phyloP scores from a whole-genome alignment of 768 basidiomycete genomes.

The Boletus sp. region DNA sequence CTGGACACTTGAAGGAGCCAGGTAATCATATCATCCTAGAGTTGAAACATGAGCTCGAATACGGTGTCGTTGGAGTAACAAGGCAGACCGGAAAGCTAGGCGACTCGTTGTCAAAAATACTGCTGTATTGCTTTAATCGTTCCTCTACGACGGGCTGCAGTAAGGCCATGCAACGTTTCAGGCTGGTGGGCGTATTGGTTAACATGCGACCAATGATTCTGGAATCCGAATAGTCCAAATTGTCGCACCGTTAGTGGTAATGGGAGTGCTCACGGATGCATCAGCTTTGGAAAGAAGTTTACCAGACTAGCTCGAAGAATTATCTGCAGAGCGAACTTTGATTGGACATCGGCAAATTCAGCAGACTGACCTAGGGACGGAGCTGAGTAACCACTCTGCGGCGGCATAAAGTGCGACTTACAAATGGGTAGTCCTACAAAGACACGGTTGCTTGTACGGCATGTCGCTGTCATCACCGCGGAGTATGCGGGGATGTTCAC shows the following conservation, averaged over 20 bases:
- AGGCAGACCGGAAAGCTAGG: conserved; percentile 33
- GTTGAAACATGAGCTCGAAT: conserved; percentile 3
- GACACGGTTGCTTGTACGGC: conserved; percentile 39
- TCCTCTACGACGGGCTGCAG: conserved; percentile 33
- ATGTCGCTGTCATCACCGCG: conserved; percentile 31
- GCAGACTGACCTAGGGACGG: conserved; percentile 32
- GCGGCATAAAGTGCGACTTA: conserved; percentile 17
- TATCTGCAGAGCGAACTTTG: conserved; percentile 35
- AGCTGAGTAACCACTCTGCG: conserved; percentile 6
- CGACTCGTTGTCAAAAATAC: conserved; percentile 18
- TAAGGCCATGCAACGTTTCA: conserved; percentile 28
- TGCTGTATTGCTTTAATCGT: conserved; percentile 29
- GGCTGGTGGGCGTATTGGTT: conserved; percentile 32
- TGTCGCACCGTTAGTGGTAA: conserved; percentile 4
- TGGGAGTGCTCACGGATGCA: conserved; percentile 31
- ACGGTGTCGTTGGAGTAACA: not conserved
- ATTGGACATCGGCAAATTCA: conserved; percentile 34
- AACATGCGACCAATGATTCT: conserved; percentile 33
- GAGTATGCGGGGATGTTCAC: conserved; percentile 24
- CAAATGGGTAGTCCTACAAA: conserved; percentile 40
- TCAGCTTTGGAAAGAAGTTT: conserved; percentile 32
- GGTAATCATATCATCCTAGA: conserved; percentile 38
- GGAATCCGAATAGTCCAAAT: conserved; percentile 13
- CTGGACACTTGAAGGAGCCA: conserved; percentile 39
- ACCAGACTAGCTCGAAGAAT: conserved; percentile 31